A percentile compares a stretch with the other conserved stretches of the same genome.
phyloP scores from a whole-genome alignment of 2,329 filamentous ascomycete species.

The Diplodia intermedia region DNA sequence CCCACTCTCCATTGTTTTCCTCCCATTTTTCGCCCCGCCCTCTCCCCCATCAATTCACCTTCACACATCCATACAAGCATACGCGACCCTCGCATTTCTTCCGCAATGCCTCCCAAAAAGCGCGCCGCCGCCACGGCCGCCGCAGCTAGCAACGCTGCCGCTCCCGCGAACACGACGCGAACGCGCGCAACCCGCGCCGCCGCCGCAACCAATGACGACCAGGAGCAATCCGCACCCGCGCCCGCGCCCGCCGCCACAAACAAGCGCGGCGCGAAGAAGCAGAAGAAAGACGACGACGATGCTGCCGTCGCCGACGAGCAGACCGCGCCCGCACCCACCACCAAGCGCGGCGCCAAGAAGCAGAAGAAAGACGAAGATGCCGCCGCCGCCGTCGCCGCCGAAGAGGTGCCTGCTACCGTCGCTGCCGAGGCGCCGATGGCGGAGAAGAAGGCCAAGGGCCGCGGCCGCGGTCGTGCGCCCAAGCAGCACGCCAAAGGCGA shows the following conservation, averaged over 20 bases:
- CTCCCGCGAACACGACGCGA: conserved; percentile 2
- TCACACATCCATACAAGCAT: background rate
- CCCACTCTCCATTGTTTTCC: background rate
- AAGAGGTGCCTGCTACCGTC: background rate
- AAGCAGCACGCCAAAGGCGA: background rate
- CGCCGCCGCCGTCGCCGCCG: background rate
- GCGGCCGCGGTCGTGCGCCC: conserved; percentile 22
- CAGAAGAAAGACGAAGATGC: conserved; percentile 6
- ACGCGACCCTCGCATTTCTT: background rate
- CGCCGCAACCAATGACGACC: background rate
- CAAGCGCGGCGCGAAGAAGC: background rate
- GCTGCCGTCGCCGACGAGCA: background rate
- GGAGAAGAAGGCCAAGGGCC: background rate
- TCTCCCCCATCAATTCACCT: background rate
- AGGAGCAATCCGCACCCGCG: background rate
- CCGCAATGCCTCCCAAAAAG: conserved; percentile 33
- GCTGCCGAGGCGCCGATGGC: too few relatives aligned
- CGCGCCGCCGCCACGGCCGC: conserved; percentile 22
- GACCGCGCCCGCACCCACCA: background rate
- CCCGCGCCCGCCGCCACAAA: background rate
- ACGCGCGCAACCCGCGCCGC: conserved; percentile 22
- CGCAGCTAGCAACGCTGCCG: conserved; percentile 3
- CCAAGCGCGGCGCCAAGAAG: background rate
- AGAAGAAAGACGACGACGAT: conserved; percentile 11
- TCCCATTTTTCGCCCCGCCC: background rate